Evolutionary conservation across 257 asterid species (phyloP).

Genomic region (Salvia splendens): DNA sequence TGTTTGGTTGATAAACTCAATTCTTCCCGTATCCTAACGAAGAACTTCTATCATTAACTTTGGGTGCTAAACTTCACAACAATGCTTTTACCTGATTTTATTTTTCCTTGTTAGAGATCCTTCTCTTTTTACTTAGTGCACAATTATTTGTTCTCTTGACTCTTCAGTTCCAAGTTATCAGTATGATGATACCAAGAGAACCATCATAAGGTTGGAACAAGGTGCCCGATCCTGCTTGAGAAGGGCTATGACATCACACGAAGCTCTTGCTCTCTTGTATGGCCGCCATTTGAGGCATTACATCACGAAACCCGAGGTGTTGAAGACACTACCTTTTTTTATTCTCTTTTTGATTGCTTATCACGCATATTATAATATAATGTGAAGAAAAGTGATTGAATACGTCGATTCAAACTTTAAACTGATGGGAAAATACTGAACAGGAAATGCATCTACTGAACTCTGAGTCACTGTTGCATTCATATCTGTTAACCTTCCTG

Average conservation of each 20-base stretch:
- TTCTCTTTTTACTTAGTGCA: not conserved
- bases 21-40: slow-evolving; percentile 7
- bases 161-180: slow-evolving; percentile 65
- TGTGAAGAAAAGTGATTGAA: slow-evolving; percentile 14
- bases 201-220: slow-evolving; percentile 84
- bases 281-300: slow-evolving; percentile 82
- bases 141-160: slow-evolving; percentile 25
- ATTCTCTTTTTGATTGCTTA: not conserved
- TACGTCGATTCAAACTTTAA: slow-evolving; percentile 9
- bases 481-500: not conserved
- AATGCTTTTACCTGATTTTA: slow-evolving; percentile 5
- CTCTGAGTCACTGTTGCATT: slow-evolving; percentile 8
- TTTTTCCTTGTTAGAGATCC: not conserved
- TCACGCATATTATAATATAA: not conserved
- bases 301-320: slow-evolving; percentile 81
- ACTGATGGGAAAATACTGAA: slow-evolving; percentile 10
- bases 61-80: slow-evolving; percentile 8
- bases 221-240: slow-evolving; percentile 64
- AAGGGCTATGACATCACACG: slow-evolving; percentile 69
- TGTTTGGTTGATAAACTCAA: slow-evolving; percentile 23
- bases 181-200: slow-evolving; percentile 70
- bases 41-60: not conserved
- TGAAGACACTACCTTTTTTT: not conserved
- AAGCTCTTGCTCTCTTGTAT: slow-evolving; percentile 78
- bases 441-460: slow-evolving; percentile 4